A percentile compares a stretch with the other conserved stretches of the same genome.
These are phyloP conservation scores for Phytophthora nicotianae DNA, from an alignment of 352 stramenopile species.

Conservation along the genomic window DNA sequence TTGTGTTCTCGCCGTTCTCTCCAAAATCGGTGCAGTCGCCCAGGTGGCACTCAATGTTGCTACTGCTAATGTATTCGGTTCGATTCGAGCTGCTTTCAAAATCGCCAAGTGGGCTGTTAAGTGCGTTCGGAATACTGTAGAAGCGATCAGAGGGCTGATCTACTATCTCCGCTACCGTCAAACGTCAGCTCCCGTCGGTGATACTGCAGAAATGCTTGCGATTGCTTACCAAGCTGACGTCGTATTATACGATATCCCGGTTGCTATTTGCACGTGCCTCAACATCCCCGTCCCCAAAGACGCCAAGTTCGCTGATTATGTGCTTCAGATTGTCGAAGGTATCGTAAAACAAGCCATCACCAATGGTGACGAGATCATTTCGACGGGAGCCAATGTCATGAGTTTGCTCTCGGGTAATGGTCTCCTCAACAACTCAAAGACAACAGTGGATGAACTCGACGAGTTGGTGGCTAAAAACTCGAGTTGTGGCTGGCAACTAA, in stretches of 20 bases:
- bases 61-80: constrained; percentile 18
- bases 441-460: constrained; percentile 27
- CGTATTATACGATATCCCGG: constrained; percentile 26
- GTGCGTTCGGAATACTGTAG: constrained; percentile 13
- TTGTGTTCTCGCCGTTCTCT: constrained; percentile 13
- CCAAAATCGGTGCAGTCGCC: constrained; percentile 26
- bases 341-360: constrained; percentile 35
- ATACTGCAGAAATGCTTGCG: constrained; percentile 21
- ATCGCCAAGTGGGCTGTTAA: constrained; percentile 14
- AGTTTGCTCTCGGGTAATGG: constrained; percentile 25
- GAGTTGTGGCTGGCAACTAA: constrained; percentile 30
- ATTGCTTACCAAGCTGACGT: constrained; percentile 30
- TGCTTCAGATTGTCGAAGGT: constrained; percentile 26
- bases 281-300: constrained; percentile 4
- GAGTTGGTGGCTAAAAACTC: constrained; percentile 27
- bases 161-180: constrained; percentile 34
- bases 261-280: constrained; percentile 23
- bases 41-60: constrained; percentile 27
- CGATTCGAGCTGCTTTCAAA: constrained; percentile 11
- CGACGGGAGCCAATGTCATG: constrained; percentile 26
- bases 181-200: constrained; percentile 20
- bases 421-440: constrained; percentile 4
- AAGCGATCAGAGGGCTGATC: constrained; percentile 20
- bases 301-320: constrained; percentile 7
- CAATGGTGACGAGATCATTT: constrained; percentile 32